Evolutionary conservation across 768 basidiomycete species (phyloP).

Genomic region (Myochromella boudieri): DNA sequence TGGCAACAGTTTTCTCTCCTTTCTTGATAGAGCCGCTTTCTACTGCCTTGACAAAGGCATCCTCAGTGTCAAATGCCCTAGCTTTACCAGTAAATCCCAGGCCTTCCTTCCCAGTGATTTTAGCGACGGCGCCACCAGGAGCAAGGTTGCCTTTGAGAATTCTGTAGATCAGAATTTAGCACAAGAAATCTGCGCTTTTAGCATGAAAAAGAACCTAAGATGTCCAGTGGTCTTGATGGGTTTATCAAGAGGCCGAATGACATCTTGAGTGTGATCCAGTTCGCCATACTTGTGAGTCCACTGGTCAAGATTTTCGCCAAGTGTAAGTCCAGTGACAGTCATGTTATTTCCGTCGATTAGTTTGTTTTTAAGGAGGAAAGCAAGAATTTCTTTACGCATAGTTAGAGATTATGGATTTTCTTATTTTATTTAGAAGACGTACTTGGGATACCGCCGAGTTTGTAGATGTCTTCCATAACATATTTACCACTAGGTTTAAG

Average conservation of each 20-base stretch:
- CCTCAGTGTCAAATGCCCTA: conserved; percentile 89
- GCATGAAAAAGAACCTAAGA: conserved; percentile 56
- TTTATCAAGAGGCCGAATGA: conserved; percentile 83
- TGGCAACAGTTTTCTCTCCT: conserved; percentile 95
- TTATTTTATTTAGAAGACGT: conserved; percentile 38
- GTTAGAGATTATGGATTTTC: no score
- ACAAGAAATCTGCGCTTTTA: conserved; percentile 9
- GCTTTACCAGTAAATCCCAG: conserved; percentile 89
- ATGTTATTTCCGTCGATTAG: conserved; percentile 88
- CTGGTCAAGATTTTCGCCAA: conserved; percentile 89
- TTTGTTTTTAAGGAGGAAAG: conserved; percentile 82
- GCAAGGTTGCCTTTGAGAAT: conserved; percentile 92
- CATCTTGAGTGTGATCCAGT: conserved; percentile 72
- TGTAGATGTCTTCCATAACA: conserved; percentile 97
- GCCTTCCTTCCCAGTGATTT: conserved; percentile 96
- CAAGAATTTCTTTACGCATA: conserved; percentile 64
- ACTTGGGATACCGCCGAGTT: conserved; percentile 96
- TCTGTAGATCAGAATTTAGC: conserved; percentile 39
- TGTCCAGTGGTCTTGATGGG: conserved; percentile 92
- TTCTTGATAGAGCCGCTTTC: conserved; percentile 86
- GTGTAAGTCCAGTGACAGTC: conserved; percentile 87
- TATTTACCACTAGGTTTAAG: conserved; percentile 97
- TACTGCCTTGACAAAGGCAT: conserved; percentile 83
- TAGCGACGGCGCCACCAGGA: conserved; percentile 93
- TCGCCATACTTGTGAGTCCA: conserved; percentile 84